These are phyloP conservation scores for Sporopachydermia cereana DNA, from an alignment of 1,139 yeast species.

Conservation along the genomic window DNA sequence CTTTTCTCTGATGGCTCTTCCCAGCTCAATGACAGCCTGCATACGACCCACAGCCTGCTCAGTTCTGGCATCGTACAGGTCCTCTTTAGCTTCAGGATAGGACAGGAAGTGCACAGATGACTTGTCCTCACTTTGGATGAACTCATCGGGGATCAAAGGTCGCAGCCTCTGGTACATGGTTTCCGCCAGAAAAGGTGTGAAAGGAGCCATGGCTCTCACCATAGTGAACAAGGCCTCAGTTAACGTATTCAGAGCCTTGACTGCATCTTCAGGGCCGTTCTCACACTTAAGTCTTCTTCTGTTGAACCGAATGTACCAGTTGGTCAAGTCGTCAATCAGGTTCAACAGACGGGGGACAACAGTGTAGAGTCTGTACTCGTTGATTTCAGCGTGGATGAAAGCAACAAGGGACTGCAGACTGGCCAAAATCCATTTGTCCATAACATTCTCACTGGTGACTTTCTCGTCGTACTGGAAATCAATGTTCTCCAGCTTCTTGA, in stretches of 20 bases:
- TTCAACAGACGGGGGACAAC: conserved; percentile 87
- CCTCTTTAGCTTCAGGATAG: conserved; percentile 80
- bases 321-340: conserved; percentile 89
- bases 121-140: conserved; percentile 35
- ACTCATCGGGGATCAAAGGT: conserved; percentile 42
- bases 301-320: conserved; percentile 98
- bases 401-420: conserved; percentile 83
- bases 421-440: conserved; percentile 97
- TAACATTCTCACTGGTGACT: conserved; percentile 63
- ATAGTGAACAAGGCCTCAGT: conserved; percentile 83
- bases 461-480: conserved; percentile 64
- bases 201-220: conserved; percentile 96
- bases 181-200: conserved; percentile 93
- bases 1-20: conserved; percentile 95
- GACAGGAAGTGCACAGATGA: conserved; percentile 89
- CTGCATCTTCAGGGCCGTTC: conserved; percentile 72
- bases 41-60: conserved; percentile 84
- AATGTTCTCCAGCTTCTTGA: conserved; percentile 60
- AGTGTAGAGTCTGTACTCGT: conserved; percentile 78
- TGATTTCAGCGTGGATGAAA: conserved; percentile 84
- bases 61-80: conserved; percentile 64
- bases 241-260: conserved; percentile 78
- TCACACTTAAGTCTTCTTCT: conserved; percentile 97
- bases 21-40: conserved; percentile 95
- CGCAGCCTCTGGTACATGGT: conserved; percentile 71